Conservation (phyloP, 192 early-diverging fungal genomes). For the Mortierella hygrophila region DNA sequence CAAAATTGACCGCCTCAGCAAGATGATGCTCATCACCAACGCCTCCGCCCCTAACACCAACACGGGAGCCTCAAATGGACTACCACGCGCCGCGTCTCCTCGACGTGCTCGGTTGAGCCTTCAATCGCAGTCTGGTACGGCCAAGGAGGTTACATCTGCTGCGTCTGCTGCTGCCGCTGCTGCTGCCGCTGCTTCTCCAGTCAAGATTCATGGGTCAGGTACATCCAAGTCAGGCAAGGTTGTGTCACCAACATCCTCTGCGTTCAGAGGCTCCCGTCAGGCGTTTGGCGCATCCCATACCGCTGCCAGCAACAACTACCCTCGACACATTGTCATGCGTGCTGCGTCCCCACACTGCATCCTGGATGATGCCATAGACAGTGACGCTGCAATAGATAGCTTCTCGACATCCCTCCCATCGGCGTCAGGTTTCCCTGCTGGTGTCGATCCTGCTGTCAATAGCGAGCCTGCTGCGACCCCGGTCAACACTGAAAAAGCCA, state of each 20-base stretch:
- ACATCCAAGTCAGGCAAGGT: neutral
- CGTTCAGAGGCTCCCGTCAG: neutral
- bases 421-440: slow-evolving; percentile 20
- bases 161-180: slow-evolving; percentile 1
- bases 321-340: slow-evolving; percentile 36
- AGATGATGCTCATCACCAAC: slow-evolving; percentile 37
- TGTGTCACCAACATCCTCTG: neutral
- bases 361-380: neutral
- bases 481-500: slow-evolving; percentile 12
- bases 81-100: slow-evolving; percentile 18
- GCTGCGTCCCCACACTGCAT: slow-evolving; percentile 15
- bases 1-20: slow-evolving; percentile 48
- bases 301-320: slow-evolving; percentile 6
- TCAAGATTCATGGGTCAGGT: neutral
- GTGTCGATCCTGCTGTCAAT: neutral
- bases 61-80: neutral
- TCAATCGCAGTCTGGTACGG: slow-evolving; percentile 16
- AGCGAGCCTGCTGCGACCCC: neutral
- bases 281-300: neutral
- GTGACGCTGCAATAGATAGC: neutral
- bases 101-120: slow-evolving; percentile 29
- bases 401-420: slow-evolving; percentile 35
- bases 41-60: slow-evolving; percentile 13
- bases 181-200: neutral
- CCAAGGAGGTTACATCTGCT: neutral